These are phyloP conservation scores for Colletotrichum sp. DNA, from an alignment of 2,329 filamentous ascomycete genomes.

Conservation along the genomic window DNA sequence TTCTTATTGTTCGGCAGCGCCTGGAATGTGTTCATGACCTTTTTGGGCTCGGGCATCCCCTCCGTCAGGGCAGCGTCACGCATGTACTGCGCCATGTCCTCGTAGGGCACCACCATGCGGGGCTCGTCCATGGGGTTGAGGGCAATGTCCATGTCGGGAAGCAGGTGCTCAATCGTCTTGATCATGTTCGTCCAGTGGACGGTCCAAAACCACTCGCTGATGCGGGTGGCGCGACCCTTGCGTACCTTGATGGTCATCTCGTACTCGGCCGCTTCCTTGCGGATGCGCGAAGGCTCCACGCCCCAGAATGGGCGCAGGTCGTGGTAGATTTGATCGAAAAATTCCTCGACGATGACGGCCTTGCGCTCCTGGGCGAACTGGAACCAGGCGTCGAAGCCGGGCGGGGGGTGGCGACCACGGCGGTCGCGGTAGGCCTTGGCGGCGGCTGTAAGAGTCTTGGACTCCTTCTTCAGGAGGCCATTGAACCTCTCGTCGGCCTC, in stretches of 20 bases:
- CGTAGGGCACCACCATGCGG: slow-evolving; percentile 65
- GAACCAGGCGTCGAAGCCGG: slow-evolving; percentile 53
- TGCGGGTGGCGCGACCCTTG: slow-evolving; percentile 53
- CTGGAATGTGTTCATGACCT: slow-evolving; percentile 49
- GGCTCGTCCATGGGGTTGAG: slow-evolving; percentile 73
- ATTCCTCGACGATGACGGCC: slow-evolving; percentile 49
- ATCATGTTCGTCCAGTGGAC: slow-evolving; percentile 60
- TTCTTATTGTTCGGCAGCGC: slow-evolving; percentile 42
- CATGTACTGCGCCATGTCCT: slow-evolving; percentile 62
- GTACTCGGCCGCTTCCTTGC: slow-evolving; percentile 56
- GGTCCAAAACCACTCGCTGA: slow-evolving; percentile 63
- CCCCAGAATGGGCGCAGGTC: slow-evolving; percentile 61
- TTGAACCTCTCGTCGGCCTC: slow-evolving; percentile 42
- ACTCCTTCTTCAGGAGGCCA: slow-evolving; percentile 41
- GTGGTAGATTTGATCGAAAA: slow-evolving; percentile 59
- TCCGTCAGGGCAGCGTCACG: slow-evolving; percentile 53
- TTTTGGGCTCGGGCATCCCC: slow-evolving; percentile 44
- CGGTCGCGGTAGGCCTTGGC: slow-evolving; percentile 49
- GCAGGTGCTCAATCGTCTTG: slow-evolving; percentile 53
- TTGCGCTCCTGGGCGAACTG: slow-evolving; percentile 45
- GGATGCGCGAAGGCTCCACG: slow-evolving; percentile 49
- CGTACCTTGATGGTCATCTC: slow-evolving; percentile 68
- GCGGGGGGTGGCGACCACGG: slow-evolving; percentile 53
- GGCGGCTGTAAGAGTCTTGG: slow-evolving; percentile 45
- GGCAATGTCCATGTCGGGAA: slow-evolving; percentile 72